Conservation (phyloP, 768 basidiomycete species). For the Agaricus subrufescens region DNA sequence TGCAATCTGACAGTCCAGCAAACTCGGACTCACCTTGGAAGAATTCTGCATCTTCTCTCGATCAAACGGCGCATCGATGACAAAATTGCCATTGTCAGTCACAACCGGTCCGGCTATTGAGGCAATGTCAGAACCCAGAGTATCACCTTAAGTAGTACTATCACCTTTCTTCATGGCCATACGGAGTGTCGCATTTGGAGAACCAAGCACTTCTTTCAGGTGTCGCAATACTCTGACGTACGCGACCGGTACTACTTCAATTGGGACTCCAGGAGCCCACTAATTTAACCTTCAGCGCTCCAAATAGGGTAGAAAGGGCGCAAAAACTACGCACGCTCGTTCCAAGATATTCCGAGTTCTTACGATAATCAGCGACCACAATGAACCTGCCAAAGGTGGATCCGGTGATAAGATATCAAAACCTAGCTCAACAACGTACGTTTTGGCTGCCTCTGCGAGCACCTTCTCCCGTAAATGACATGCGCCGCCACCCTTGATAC, state of each 20-base stretch:
- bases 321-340: slow-evolving; percentile 57
- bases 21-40: slow-evolving; percentile 36
- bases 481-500: slow-evolving; percentile 96
- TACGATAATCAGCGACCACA: slow-evolving; percentile 92
- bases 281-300: slow-evolving; percentile 21
- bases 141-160: neutral
- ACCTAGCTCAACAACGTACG: slow-evolving; percentile 37
- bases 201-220: slow-evolving; percentile 54
- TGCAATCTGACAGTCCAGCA: neutral
- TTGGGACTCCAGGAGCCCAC: slow-evolving; percentile 88
- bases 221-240: slow-evolving; percentile 83
- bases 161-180: slow-evolving; percentile 84
- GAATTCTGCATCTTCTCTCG: slow-evolving; percentile 66
- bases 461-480: slow-evolving; percentile 98
- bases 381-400: slow-evolving; percentile 53
- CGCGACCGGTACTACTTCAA: slow-evolving; percentile 96
- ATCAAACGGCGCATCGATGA: slow-evolving; percentile 93
- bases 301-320: neutral
- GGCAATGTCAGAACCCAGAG: neutral
- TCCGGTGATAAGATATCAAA: slow-evolving; percentile 1
- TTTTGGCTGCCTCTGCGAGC: slow-evolving; percentile 90
- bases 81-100: slow-evolving; percentile 94
- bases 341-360: slow-evolving; percentile 80
- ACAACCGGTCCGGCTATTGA: slow-evolving; percentile 87
- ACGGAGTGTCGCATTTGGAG: slow-evolving; percentile 70